A percentile compares a stretch with the other conserved stretches of the same genome.
Conservation (phyloP, 257 asterid genomes). For the Paulownia fortunei region DNA sequence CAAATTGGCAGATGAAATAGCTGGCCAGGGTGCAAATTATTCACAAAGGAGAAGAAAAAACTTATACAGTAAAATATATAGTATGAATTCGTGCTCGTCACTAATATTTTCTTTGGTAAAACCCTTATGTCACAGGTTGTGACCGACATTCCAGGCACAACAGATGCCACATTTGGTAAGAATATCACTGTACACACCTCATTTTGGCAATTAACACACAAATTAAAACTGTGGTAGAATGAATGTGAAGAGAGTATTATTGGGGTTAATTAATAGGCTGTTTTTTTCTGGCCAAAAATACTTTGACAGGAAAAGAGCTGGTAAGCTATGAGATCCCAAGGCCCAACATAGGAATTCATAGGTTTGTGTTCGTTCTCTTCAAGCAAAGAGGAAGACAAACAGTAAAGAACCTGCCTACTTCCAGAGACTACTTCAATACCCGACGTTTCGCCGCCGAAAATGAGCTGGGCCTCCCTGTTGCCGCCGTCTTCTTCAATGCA, state of each 20-base stretch:
- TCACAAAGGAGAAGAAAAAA: not conserved
- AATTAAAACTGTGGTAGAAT: not conserved
- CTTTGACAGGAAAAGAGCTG: conserved; percentile 60
- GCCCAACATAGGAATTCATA: conserved; percentile 84
- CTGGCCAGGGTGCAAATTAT: not conserved
- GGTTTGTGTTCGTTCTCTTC: conserved; percentile 79
- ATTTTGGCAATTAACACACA: not conserved
- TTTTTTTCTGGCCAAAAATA: not conserved
- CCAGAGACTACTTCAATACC: conserved; percentile 67
- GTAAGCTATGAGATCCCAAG: conserved; percentile 70
- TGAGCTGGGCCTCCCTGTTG: conserved; percentile 78
- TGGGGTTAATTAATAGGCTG: not conserved
- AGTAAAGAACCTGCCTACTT: conserved; percentile 54
- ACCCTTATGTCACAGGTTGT: conserved; percentile 63
- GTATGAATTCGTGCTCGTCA: not conserved
- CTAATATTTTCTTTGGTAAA: not conserved
- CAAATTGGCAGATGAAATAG: not conserved
- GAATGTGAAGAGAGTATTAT: not conserved
- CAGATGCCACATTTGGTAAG: conserved; percentile 86
- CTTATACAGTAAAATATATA: not conserved
- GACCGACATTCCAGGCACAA: conserved; percentile 93
- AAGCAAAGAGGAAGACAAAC: conserved; percentile 65
- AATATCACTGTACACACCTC: not conserved
- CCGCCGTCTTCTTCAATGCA: conserved; percentile 92
- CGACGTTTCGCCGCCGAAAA: conserved; percentile 74